Evolutionary conservation across 805 yeast genomes (phyloP).

Genomic region (Spathaspora boniae): DNA sequence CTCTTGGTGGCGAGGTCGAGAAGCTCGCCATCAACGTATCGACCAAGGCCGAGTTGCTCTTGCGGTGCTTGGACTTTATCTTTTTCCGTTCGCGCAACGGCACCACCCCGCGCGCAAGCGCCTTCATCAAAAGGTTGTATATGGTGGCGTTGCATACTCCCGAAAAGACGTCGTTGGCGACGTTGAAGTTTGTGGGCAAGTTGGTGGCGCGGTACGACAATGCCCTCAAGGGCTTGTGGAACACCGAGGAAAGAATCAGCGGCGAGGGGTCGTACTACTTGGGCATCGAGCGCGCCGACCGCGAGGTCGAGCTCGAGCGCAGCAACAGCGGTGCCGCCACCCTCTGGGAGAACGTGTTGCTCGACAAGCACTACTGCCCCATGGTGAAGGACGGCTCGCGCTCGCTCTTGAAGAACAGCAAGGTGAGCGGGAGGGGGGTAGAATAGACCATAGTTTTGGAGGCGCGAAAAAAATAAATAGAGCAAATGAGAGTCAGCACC

Average conservation of each 20-base stretch:
- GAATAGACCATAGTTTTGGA: no score
- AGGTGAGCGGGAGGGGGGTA: no score
- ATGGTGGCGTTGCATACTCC: slow-evolving; percentile 71
- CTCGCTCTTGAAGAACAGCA: slow-evolving; percentile 38
- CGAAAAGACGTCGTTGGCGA: slow-evolving; percentile 79
- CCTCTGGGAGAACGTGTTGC: slow-evolving; percentile 79
- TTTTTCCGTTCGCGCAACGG: slow-evolving; percentile 77
- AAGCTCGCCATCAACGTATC: slow-evolving; percentile 81
- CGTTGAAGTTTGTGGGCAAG: slow-evolving; percentile 74
- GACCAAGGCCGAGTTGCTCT: slow-evolving; percentile 80
- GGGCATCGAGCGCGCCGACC: slow-evolving; percentile 49
- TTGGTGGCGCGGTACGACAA: slow-evolving; percentile 65
- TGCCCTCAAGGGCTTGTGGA: slow-evolving; percentile 69
- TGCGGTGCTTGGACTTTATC: slow-evolving; percentile 73
- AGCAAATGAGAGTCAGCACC: no score
- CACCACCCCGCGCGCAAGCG: slow-evolving; percentile 61
- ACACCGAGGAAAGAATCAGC: slow-evolving; percentile 83
- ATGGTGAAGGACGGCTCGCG: slow-evolving; percentile 66
- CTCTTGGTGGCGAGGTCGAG: slow-evolving; percentile 29
- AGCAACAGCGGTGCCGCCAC: slow-evolving; percentile 86
- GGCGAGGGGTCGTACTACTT: slow-evolving; percentile 65
- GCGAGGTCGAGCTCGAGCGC: slow-evolving; percentile 58
- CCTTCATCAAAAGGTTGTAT: slow-evolving; percentile 80
- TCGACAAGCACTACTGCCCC: slow-evolving; percentile 83
- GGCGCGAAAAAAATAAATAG: no score